These are phyloP conservation scores for Draba incana DNA, from an alignment of 345 rosid genomes.

Conservation along the genomic window DNA sequence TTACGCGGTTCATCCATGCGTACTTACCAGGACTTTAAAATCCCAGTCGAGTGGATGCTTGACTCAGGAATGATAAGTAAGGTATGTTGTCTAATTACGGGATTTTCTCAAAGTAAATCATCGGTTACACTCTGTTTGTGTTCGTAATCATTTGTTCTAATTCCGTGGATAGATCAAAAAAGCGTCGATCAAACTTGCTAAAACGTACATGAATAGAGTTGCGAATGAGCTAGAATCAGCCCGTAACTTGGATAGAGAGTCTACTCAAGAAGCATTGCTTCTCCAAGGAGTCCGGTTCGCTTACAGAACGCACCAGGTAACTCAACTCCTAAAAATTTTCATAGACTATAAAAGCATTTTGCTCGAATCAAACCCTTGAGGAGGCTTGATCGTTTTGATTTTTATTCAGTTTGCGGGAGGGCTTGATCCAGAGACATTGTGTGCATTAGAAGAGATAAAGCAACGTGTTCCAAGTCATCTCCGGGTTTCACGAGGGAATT, in stretches of 20 bases:
- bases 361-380: background rate
- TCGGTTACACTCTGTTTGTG: background rate
- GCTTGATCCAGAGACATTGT: constrained; percentile 81
- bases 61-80: constrained; percentile 72
- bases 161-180: constrained; percentile 65
- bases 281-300: constrained; percentile 86
- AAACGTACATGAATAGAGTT: constrained; percentile 78
- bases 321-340: background rate
- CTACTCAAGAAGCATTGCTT: constrained; percentile 71
- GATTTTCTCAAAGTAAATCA: background rate
- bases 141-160: constrained; percentile 7
- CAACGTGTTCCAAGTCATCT: constrained; percentile 60
- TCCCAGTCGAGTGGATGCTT: constrained; percentile 90
- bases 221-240: constrained; percentile 65
- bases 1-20: constrained; percentile 60
- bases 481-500: constrained; percentile 48
- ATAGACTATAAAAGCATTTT: background rate
- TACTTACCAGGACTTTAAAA: constrained; percentile 63
- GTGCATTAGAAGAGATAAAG: constrained; percentile 82
- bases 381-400: constrained; percentile 6
- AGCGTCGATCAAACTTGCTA: constrained; percentile 73
- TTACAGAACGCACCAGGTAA: constrained; percentile 83
- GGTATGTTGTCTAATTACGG: constrained; percentile 34
- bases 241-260: constrained; percentile 61
- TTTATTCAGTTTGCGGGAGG: constrained; percentile 76